Evolutionary conservation across 2,329 filamentous ascomycete genomes (phyloP).

Genomic region (Myriosclerotinia duriaeana): DNA sequence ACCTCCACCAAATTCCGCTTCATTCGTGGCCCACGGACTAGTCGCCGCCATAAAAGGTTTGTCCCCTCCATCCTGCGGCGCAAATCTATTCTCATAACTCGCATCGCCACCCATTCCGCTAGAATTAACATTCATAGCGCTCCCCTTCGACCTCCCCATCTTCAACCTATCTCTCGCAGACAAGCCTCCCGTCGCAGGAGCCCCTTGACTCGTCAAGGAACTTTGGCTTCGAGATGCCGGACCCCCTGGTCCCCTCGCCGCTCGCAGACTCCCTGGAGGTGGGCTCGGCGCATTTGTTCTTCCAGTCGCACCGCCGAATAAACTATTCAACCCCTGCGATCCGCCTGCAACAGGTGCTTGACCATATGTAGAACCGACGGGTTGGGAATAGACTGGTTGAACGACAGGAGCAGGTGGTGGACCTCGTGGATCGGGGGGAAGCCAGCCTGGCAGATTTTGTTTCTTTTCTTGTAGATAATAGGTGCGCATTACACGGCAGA

Average conservation of each 20-base stretch:
- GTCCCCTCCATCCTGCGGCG: conserved; percentile 36
- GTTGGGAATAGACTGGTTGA: conserved; percentile 52
- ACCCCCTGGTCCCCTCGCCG: not conserved
- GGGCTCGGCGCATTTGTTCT: conserved; percentile 22
- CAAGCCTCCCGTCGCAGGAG: not conserved
- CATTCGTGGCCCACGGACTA: conserved; percentile 49
- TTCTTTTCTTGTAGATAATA: conserved; percentile 86
- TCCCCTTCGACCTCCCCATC: conserved; percentile 61
- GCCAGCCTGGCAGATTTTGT: conserved; percentile 77
- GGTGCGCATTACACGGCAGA: conserved; percentile 85
- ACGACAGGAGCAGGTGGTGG: conserved; percentile 45
- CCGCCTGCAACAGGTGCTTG: conserved; percentile 36
- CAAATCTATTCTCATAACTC: conserved; percentile 16
- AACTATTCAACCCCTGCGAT: conserved; percentile 47
- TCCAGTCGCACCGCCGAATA: conserved; percentile 42
- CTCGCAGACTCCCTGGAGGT: conserved; percentile 21
- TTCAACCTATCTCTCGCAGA: conserved; percentile 77
- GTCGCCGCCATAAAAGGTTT: conserved; percentile 49
- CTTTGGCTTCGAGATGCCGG: not conserved
- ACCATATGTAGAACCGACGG: conserved; percentile 56
- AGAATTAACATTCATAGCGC: conserved; percentile 25
- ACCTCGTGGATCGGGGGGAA: conserved; percentile 84
- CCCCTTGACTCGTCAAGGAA: not conserved
- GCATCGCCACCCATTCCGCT: conserved; percentile 22
- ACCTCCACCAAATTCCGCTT: conserved; percentile 44